Percentiles rank a stretch among this genome's conserved stretches.
phyloP scores from a whole-genome alignment of 1,139 yeast species.

The Candida labiduridarum region DNA sequence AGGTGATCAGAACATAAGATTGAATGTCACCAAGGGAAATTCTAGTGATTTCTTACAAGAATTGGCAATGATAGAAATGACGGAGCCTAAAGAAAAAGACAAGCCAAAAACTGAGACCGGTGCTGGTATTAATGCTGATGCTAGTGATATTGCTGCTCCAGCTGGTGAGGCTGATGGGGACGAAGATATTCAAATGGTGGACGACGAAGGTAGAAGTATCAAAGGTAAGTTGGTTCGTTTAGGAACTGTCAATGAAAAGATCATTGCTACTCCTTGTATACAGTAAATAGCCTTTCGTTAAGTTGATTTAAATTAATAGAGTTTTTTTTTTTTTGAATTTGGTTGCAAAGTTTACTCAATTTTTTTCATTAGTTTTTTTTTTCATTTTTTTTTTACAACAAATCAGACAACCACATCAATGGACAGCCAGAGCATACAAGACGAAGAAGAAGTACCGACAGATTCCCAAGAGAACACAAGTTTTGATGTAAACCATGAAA shows the following conservation, averaged over 20 bases:
- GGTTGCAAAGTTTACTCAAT: neutral
- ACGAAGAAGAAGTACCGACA: neutral
- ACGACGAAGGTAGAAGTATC: conserved; percentile 41
- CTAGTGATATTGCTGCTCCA: conserved; percentile 8
- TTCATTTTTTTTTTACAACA: neutral
- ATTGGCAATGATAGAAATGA: conserved; percentile 56
- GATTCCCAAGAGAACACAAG: conserved; percentile 1
- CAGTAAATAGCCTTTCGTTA: conserved; percentile 4
- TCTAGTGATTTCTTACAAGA: conserved; percentile 76
- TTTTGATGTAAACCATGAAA: conserved; percentile 8
- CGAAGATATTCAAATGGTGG: conserved; percentile 25
- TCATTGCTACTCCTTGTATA: conserved; percentile 52
- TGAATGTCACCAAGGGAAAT: conserved; percentile 78
- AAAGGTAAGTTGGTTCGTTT: conserved; percentile 52
- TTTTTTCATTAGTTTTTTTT: neutral
- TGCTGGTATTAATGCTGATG: neutral
- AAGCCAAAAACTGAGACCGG: conserved; percentile 19
- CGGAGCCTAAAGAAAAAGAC: conserved; percentile 16
- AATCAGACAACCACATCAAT: neutral
- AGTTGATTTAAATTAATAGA: neutral
- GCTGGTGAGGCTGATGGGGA: conserved; percentile 23
- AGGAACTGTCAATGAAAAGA: conserved; percentile 63
- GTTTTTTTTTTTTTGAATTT: conserved; percentile 1
- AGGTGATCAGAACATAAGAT: conserved; percentile 58
- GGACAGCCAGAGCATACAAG: neutral